Conservation (phyloP, 192 early-diverging fungal genomes). For the Mortierella alpina region DNA sequence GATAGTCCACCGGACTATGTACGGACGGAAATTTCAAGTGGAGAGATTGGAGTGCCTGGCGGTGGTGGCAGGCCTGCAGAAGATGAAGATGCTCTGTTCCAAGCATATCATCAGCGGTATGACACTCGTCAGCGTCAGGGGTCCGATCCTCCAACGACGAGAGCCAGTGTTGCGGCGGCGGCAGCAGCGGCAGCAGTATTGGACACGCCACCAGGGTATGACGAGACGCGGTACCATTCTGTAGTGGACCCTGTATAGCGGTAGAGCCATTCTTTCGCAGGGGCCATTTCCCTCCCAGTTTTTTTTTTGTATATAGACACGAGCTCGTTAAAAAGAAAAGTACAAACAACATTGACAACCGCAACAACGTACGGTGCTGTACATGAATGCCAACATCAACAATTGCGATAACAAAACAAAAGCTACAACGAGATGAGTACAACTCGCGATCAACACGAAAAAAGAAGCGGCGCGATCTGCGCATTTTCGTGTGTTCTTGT, state of each 20-base stretch:
- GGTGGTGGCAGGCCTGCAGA: not conserved
- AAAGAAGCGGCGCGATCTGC: too few relatives aligned
- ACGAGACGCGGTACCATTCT: constrained; percentile 32
- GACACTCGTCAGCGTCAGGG: constrained; percentile 28
- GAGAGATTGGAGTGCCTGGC: not conserved
- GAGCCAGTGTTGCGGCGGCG: not conserved
- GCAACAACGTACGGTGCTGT: too few relatives aligned
- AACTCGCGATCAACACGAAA: too few relatives aligned
- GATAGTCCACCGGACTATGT: constrained; percentile 53
- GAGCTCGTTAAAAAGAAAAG: too few relatives aligned
- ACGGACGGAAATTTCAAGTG: not conserved
- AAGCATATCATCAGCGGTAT: constrained; percentile 40
- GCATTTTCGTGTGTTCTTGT: too few relatives aligned
- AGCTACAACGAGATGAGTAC: too few relatives aligned
- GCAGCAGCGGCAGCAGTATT: not conserved
- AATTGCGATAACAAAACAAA: too few relatives aligned
- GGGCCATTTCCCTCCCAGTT: not conserved
- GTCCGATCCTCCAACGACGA: constrained; percentile 20
- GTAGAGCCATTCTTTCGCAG: not conserved
- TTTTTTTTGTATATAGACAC: not conserved
- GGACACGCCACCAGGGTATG: constrained; percentile 49
- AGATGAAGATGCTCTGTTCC: constrained; percentile 42
- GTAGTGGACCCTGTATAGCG: constrained; percentile 43
- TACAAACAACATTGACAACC: not conserved
- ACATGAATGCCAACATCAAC: too few relatives aligned